Base-by-base conservation (phyloP, 2,329 filamentous ascomycete species). In the Pleurostoma richardsiae region DNA sequence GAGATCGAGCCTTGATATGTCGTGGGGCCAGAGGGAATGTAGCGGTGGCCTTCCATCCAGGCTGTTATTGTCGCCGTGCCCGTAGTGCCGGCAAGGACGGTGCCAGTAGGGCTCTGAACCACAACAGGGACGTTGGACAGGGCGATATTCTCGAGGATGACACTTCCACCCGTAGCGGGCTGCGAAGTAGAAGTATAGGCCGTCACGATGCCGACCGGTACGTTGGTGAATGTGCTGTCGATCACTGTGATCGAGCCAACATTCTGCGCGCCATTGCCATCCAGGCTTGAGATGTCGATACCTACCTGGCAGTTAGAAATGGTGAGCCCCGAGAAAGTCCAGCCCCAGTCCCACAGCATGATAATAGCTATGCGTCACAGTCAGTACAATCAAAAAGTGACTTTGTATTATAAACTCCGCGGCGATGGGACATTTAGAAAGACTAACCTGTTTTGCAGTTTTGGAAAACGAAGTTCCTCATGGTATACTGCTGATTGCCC, bases 201-300 rank as follows among this genome's bases (percentile, higher is more conserved):
- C 10, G 83, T 86, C 50, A 80, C 77, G 57, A 91, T 74, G 55
- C 81, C 86, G 28, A 82, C 74, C 1, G 73, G 71, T 3, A 82
- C 85, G 62, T 82, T 77, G 50, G 67, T 76, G 53, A 90, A 76
- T 46, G 72, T 79, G 67, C 82, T 87, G 69, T 91, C 87, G 44
- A 88, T 70, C 39, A 91, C 63, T 46, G 87, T 72, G 27, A 90
- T 73, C 0, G 86, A 89, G 45, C 87, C 86, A 31, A 88, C 83
- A 11, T 76, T 75, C 58, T 85, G 76, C 52, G 57, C 58, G 33
- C 71, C 70, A 29, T 68, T 62, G 5, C 69, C 71, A 26, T 70
- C 69, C 44, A 69, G 68, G 36, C 71, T 75, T 1, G 64, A 65
- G 64, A 87, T 80, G 57, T 86, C 80, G 47, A 87, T 70, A 40